A percentile compares a stretch with the other conserved stretches of the same genome.
Evolutionary conservation across 306 rosid genomes (phyloP).

Genomic region (Cotoneaster glaucophyllus): DNA sequence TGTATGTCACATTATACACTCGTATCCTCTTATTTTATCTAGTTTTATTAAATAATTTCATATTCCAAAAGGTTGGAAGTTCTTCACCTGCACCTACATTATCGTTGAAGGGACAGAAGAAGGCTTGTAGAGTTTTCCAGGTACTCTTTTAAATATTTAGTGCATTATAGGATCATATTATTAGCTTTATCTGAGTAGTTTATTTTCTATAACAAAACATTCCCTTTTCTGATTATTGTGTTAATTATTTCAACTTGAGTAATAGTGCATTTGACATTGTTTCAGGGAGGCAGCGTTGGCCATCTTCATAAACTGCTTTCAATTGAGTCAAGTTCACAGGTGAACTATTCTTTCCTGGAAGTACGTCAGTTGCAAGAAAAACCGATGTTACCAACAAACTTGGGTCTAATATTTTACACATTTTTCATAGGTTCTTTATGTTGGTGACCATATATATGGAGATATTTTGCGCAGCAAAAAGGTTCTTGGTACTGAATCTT

Average conservation of each 20-base stretch:
- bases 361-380: neutral
- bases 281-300: constrained; percentile 90
- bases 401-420: neutral
- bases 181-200: neutral
- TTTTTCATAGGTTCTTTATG: constrained; percentile 78
- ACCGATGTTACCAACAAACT: neutral
- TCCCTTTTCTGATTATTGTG: neutral
- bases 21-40: neutral
- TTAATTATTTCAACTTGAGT: constrained; percentile 3
- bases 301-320: constrained; percentile 90
- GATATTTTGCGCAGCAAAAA: constrained; percentile 96
- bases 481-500: constrained; percentile 69
- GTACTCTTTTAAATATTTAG: constrained; percentile 25
- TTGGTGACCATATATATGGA: constrained; percentile 98
- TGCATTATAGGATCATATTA: neutral
- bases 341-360: constrained; percentile 18
- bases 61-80: constrained; percentile 63
- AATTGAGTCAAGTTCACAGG: constrained; percentile 93
- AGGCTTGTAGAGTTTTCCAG: constrained; percentile 73
- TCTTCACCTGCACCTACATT: constrained; percentile 34
- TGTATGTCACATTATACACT: neutral
- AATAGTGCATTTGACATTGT: constrained; percentile 19
- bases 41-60: neutral
- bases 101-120: constrained; percentile 28
- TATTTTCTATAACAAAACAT: neutral